Base-by-base conservation (phyloP, 345 rosid genomes). In the Erysimum cheiranthoides region DNA sequence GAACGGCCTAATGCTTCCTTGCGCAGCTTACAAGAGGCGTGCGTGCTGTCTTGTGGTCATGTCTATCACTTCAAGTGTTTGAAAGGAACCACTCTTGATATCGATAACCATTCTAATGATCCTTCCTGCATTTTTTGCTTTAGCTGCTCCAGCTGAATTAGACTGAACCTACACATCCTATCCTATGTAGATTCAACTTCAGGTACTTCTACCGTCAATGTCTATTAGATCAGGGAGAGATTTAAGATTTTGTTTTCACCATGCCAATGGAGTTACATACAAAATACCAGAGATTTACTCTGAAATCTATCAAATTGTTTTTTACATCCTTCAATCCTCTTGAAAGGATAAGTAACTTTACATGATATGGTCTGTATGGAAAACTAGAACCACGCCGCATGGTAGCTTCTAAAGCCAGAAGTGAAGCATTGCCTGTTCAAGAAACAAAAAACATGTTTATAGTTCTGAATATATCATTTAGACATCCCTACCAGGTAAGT, bases 361-460 rank as follows among this genome's bases (percentile, higher is more conserved):
- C 60, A 43, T 28, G 47, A 21, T 21, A 21, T 60, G 30, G 13
- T 39, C 32, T 57, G 42, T 34, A 47, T 16, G 17, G 39, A n/a
- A 70, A 43, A 53, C 75, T 38, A 10, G 11, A 16, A 70, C 52
- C 40, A 61, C n/a, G 13, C 70, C 28, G 49, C 34, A 34, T 9
- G 25, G 57, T 76, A 35, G 61, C 56, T 61, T 66, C 84, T 83
- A 94, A 31, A 90, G 73, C 97, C 97, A 92, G 60, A 90, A 95
- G 88, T 82, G 70, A 42, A 92, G 52, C 97, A 92, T 85, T 13
- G 92, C 97, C 97, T 95, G 89, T 73, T 65, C 73, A 70, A 17
- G 9, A 76, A 51, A 83, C 49, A 51, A 70, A 51, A 45, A 14
- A 38, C 13, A 7, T 30, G 51, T 73, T 66, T 30, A 6, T 30